These are phyloP conservation scores for Quercus phellos DNA, from an alignment of 331 rosid genomes.

Conservation along the genomic window DNA sequence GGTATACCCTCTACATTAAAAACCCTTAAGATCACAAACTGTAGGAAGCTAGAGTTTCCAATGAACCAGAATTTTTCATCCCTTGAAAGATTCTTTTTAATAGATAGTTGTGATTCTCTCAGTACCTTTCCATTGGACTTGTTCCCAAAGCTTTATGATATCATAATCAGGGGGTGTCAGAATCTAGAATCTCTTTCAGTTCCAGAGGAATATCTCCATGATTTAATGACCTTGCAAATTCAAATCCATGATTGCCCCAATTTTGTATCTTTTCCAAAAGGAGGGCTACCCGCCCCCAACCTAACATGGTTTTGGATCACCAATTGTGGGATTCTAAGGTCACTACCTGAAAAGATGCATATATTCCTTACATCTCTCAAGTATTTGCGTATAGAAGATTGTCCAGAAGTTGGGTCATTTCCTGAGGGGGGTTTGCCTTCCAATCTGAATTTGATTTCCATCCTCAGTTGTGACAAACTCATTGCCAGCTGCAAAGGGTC, in stretches of 20 bases:
- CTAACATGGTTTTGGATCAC: not conserved
- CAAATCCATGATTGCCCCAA: no score
- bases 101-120: not conserved
- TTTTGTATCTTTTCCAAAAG: no score
- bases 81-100: not conserved
- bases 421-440: not conserved
- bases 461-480: slow-evolving; percentile 5
- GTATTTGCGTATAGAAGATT: no score
- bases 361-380: slow-evolving; percentile 3
- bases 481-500: slow-evolving; percentile 4
- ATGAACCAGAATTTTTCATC: not conserved
- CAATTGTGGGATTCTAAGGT: slow-evolving; percentile 2
- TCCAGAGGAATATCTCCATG: not conserved
- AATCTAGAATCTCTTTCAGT: not conserved
- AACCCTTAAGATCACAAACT: no score
- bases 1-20: no score
- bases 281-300: no score
- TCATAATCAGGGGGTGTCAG: not conserved
- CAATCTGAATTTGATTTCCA: not conserved
- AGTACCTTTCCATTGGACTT: not conserved
- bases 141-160: not conserved
- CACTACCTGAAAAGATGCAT: slow-evolving; percentile 12
- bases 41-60: not conserved
- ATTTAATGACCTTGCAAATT: not conserved
- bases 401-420: no score